Evolutionary conservation across 768 basidiomycete genomes (phyloP), one percentile per base, ranked within the genome.

Genomic region (Phanerochaete sordida): DNA sequence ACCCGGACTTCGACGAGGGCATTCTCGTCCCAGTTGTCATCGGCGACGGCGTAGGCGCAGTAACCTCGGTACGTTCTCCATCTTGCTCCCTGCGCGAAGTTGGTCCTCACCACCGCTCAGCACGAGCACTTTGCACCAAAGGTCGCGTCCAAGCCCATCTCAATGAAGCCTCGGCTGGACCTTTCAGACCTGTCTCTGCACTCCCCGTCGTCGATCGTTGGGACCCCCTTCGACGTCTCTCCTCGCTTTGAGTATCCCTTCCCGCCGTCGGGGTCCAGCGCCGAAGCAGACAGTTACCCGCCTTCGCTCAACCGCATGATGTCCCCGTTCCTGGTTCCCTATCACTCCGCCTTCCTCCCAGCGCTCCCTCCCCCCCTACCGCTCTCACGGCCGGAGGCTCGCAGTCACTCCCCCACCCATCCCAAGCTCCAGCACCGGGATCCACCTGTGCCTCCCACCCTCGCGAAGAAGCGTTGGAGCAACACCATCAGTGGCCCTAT

Each of bases 211-310:
- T 66, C 60, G 47, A 69, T 72, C 59, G 58, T 72, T 43, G 71
- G 71, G 52, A 72, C 71, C 1, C 71, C 71, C n/a, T 68, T 72
- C 60, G 71, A 72, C 49, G 62, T 63, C 56, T 67, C 69, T 5
- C 67, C 71, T 16, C 71, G 71, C 54, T 72, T 72, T 65, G 71
- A 72, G 62, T 72, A 72, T 57, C 71, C 71, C 43, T 72, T 72
- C 65, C 70, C 65, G 4, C 26, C 49, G 4, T 30, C 64, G 33
- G 44, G 51, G 33, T 12, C 48, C 35, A n/a, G 44, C 39, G 16
- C 46, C 35, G 58, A 57, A 21, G 28, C 60, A 45, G 60, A 58
- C 59, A 9, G 66, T 53, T 19, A 33, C 55, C 21, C 56, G n/a
- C 35, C 55, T 6, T 54, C 64, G 27, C 44, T 57, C 52, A 56